Evolutionary conservation across 495 filamentous ascomycete genomes (phyloP), one percentile per base, ranked within the genome.

Genomic region (Emericellopsis terricola): DNA sequence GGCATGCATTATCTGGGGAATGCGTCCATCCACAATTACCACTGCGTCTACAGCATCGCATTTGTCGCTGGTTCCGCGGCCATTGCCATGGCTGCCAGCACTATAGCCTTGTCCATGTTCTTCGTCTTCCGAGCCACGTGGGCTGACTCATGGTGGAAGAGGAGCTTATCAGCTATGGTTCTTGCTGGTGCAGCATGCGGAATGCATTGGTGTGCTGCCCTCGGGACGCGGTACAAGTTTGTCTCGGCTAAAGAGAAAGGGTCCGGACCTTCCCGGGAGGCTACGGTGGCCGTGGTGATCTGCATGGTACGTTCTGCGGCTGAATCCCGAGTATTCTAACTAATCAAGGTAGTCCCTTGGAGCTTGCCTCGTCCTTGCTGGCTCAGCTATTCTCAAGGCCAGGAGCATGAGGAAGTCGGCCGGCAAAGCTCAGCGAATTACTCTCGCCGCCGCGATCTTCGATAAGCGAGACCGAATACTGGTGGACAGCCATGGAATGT

Each of bases 1-100:
- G 86, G 76, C 3, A 93, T 93, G 86, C 81, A 93, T 48, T 94
- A 92, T 43, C 56, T 91, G 29, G 82, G 82, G 17, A 81, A 91
- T 45, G 64, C 76, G 9, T 81, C 84, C 21, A 85, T 89, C 42
- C 56, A 60, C 10, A 89, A 92, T 49, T 94, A 93, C 46, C 41
- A 43, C 5, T 70, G 74, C 43, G 41, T 46, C 8, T 85, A 87
- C 39, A 20, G 41, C 6, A 41, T 52, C 8, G 51, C 48, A 4
- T 68, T 71, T 45, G 64, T 93, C n/a, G 51, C 73, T 6, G 82
- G 72, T 2, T 70, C 86, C 4, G 65, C 67, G 14, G 41, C 78
- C 23, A 81, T 91, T 40, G 81, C 84, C 11, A 59, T 78, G 3
- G 59, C 68, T 26, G 78, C 78, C 2, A 81, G 71, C 31, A 73